Conservation (phyloP, 2,329 filamentous ascomycete species). For the Fusarium foetens region DNA sequence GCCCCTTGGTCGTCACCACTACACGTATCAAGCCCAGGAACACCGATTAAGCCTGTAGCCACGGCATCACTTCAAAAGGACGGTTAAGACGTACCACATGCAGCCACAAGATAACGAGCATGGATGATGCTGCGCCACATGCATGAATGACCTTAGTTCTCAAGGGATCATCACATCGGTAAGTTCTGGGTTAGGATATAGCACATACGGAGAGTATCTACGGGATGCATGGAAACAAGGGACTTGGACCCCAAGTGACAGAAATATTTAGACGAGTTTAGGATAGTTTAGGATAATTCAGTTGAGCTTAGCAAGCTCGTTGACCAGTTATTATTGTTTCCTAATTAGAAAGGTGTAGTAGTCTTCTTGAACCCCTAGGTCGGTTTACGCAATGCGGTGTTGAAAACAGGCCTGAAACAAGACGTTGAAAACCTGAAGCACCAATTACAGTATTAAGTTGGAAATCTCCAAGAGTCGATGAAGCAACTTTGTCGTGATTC, state of each 20-base stretch:
- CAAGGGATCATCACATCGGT: background rate
- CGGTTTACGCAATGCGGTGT: background rate
- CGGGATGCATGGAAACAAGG: background rate
- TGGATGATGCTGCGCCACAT: conserved; percentile 25
- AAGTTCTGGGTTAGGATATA: background rate
- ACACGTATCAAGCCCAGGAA: conserved; percentile 28
- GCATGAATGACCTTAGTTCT: conserved; percentile 4
- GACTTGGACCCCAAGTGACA: background rate
- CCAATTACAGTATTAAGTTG: conserved; percentile 2
- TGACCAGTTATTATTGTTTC: background rate
- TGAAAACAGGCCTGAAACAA: conserved; percentile 26
- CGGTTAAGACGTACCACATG: background rate
- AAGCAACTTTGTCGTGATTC: conserved; percentile 21
- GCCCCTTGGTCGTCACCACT: conserved; percentile 3
- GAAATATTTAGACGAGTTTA: background rate
- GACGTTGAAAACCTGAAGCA: conserved; percentile 19
- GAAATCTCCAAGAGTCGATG: conserved; percentile 7
- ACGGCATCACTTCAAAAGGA: background rate
- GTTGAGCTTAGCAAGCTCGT: background rate
- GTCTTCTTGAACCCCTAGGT: background rate
- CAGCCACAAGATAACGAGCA: conserved; percentile 21
- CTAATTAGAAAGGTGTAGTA: background rate
- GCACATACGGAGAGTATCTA: background rate
- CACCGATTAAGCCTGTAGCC: background rate
- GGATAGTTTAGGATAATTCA: background rate